A percentile compares a stretch with the other conserved stretches of the same genome.
Evolutionary conservation across 208 protist species (phyloP).

Genomic region (Tritrichomonas musculus): DNA sequence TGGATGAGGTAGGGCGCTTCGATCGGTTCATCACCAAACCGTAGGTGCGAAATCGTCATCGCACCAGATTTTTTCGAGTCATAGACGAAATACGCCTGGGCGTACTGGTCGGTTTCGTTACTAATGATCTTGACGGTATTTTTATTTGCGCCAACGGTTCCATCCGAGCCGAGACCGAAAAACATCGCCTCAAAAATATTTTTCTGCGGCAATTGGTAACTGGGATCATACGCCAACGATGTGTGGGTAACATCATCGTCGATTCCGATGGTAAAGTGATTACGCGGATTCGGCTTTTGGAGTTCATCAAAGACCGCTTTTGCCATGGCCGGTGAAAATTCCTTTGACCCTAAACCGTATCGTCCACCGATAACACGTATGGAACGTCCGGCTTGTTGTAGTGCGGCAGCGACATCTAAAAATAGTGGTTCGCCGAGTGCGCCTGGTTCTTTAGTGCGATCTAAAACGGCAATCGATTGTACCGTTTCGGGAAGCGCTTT

Average conservation of each 20-base stretch:
- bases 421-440: constrained; percentile 59
- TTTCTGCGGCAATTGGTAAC: not conserved
- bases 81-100: constrained; percentile 48
- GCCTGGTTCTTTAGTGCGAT: constrained; percentile 48
- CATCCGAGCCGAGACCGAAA: constrained; percentile 60
- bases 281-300: constrained; percentile 38
- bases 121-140: constrained; percentile 65
- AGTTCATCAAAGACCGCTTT: constrained; percentile 59
- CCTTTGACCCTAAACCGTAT: constrained; percentile 61
- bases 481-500: constrained; percentile 52
- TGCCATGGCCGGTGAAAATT: constrained; percentile 58
- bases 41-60: constrained; percentile 53
- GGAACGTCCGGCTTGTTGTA: not conserved
- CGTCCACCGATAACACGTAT: constrained; percentile 53
- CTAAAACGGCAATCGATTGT: constrained; percentile 57
- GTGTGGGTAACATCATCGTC: constrained; percentile 60
- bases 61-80: constrained; percentile 18
- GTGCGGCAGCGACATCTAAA: constrained; percentile 56
- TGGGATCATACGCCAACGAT: constrained; percentile 46
- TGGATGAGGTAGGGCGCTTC: constrained; percentile 53
- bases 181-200: constrained; percentile 55
- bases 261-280: constrained; percentile 63
- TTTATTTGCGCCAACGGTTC: constrained; percentile 67
- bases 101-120: constrained; percentile 52
- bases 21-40: constrained; percentile 61